These are phyloP conservation scores for Leptodermis oblonga DNA, from an alignment of 257 asterid species.

Conservation along the genomic window DNA sequence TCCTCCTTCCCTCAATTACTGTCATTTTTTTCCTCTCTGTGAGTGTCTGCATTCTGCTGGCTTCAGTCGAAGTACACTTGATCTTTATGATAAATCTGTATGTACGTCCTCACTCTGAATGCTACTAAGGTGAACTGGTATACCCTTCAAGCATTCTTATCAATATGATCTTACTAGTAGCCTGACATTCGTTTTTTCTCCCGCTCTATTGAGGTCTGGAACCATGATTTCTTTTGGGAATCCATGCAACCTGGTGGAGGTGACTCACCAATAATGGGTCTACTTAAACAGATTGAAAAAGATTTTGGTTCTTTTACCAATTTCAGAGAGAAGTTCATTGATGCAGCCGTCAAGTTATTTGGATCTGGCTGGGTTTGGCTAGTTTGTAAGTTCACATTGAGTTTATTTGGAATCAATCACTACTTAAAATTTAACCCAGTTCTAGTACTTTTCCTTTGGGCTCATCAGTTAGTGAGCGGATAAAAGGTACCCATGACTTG, in stretches of 20 bases:
- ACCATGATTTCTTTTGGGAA: constrained; percentile 97
- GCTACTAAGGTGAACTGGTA: background rate
- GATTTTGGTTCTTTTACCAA: constrained; percentile 76
- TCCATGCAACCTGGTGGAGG: constrained; percentile 97
- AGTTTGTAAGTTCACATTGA: constrained; percentile 59
- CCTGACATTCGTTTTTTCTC: constrained; percentile 12
- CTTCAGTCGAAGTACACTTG: background rate
- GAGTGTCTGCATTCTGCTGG: background rate
- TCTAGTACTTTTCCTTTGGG: background rate
- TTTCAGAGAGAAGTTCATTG: constrained; percentile 66
- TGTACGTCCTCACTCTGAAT: background rate
- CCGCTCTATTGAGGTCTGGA: constrained; percentile 63
- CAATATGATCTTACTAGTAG: background rate
- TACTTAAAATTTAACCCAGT: background rate
- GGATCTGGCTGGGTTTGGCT: constrained; percentile 99
- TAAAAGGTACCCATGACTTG: background rate
- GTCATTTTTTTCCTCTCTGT: background rate
- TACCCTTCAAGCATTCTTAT: background rate
- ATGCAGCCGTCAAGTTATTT: constrained; percentile 62
- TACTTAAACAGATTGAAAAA: constrained; percentile 81
- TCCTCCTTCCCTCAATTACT: background rate
- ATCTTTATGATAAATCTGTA: background rate
- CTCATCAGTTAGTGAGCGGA: background rate
- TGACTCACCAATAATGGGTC: constrained; percentile 59
- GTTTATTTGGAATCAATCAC: background rate